Evolutionary conservation across 192 early-diverging fungal genomes (phyloP).

Genomic region (Backusella tuberculispora): DNA sequence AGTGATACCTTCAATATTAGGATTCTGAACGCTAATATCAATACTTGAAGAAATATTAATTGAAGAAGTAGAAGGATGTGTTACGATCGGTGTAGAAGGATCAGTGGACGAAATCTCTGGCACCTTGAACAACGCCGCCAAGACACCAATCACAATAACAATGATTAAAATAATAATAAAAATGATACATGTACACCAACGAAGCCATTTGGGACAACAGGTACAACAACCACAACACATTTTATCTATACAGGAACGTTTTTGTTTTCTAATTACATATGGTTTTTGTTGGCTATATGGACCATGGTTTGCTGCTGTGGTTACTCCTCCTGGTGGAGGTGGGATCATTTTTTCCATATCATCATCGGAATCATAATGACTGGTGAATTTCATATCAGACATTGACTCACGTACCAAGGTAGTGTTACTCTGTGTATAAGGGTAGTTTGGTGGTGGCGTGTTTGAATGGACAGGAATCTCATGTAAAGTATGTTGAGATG

Average conservation of each 20-base stretch:
- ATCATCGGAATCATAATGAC: constrained; percentile 23
- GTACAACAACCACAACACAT: constrained; percentile 39
- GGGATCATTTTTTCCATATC: constrained; percentile 8
- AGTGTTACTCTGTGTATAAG: neutral
- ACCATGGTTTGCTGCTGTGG: neutral
- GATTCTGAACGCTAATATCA: constrained; percentile 46
- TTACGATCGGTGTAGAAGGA: neutral
- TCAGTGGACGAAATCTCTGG: constrained; percentile 39
- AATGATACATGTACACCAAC: constrained; percentile 48
- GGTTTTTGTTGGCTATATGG: neutral
- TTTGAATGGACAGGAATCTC: constrained; percentile 2
- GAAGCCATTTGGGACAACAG: constrained; percentile 43
- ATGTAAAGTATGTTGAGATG: neutral
- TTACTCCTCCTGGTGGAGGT: too few species aligned
- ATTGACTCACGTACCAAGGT: neutral
- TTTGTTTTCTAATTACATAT: constrained; percentile 10
- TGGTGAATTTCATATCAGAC: constrained; percentile 21
- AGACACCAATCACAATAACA: constrained; percentile 43
- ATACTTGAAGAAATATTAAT: neutral
- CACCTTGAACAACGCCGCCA: constrained; percentile 50
- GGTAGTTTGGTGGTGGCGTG: neutral
- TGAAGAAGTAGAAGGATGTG: neutral
- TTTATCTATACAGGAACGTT: constrained; percentile 34
- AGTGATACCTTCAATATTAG: constrained; percentile 51
- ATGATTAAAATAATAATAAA: constrained; percentile 45